Base-by-base conservation (phyloP, 1,139 yeast genomes). In the Geotrichum cucujoidarum region DNA sequence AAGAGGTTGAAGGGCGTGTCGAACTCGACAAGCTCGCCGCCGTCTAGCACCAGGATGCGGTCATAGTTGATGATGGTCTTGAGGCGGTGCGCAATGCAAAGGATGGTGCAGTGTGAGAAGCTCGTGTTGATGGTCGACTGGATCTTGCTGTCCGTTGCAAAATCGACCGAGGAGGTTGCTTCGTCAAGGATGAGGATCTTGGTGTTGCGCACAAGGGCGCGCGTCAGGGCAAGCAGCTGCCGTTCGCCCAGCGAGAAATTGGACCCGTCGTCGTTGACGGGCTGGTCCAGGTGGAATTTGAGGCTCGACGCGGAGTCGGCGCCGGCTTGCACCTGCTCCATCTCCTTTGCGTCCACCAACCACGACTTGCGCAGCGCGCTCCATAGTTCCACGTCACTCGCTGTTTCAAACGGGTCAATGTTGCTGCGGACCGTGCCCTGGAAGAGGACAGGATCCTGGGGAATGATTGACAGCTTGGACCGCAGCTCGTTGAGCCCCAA, bases 41-140 rank as follows among this genome's bases (percentile, higher is more conserved):
- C 69, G 41, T 83, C 90, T 52, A 87, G 69, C 2, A 83, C 83
- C 41, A 83, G 67, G 41, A 87, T 82, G 49, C 75, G 74, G 58
- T 87, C 95, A 59, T 83, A 80, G 57, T 84, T 92, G 74, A 85
- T 70, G 43, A 87, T 86, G 0, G 95, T 87, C 57, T 87, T 88
- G 49, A 87, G 72, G 50, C 95, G 72, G 60, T 86, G 95, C 0
- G 95, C 95, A 58, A 86, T 84, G 0, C 94, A 84, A 43, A 86
- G 66, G 50, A 85, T 83, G 0, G 95, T 85, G 58, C 81, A 74
- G 54, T 80, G 74, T 43, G 67, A 70, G 61, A 85, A 84, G 58
- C 79, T 80, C 1, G 66, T 60, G 50, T 90, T 71, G 36, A 86
- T 84, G 0, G 94, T 83, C 53, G 80, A 78, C 65, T 85, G 95